phyloP scores from a whole-genome alignment of 371 early-diverging fungal species.

The Apophysomyces sp. region DNA sequence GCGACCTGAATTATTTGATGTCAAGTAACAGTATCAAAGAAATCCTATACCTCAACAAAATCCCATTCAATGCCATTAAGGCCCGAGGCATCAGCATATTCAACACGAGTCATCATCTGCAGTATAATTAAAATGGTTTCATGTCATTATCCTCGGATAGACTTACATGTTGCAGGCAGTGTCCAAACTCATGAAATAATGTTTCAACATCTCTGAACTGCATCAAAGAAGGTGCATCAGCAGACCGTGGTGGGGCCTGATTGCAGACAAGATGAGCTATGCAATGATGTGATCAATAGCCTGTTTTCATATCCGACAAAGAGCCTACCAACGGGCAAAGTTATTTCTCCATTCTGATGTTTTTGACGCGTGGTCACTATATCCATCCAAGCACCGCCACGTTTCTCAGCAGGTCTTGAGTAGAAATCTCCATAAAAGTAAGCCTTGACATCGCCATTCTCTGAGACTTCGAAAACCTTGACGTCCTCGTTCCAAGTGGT shows the following conservation, averaged over 20 bases:
- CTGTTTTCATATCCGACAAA: neutral
- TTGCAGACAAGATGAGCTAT: slow-evolving; percentile 69
- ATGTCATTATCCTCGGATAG: neutral
- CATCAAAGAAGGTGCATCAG: slow-evolving; percentile 57
- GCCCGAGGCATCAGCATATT: slow-evolving; percentile 67
- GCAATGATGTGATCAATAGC: neutral
- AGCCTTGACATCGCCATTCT: slow-evolving; percentile 50
- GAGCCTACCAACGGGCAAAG: slow-evolving; percentile 51
- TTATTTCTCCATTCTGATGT: slow-evolving; percentile 35
- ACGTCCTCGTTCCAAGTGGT: slow-evolving; percentile 68
- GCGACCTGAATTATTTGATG: slow-evolving; percentile 49
- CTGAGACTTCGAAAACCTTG: slow-evolving; percentile 62
- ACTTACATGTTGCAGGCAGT: slow-evolving; percentile 63
- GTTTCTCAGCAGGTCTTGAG: slow-evolving; percentile 63
- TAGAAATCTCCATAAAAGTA: slow-evolving; percentile 74
- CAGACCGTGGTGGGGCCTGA: slow-evolving; percentile 55
- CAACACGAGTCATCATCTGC: slow-evolving; percentile 63
- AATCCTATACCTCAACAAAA: slow-evolving; percentile 47
- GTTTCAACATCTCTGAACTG: slow-evolving; percentile 67
- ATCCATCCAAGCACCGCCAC: slow-evolving; percentile 79
- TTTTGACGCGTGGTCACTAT: slow-evolving; percentile 63
- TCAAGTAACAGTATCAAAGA: neutral
- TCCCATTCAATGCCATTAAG: slow-evolving; percentile 73
- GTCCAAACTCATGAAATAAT: slow-evolving; percentile 72
- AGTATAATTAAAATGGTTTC: neutral